Evolutionary conservation across 2,329 filamentous ascomycete species (phyloP).

Genomic region (Chrysoporthe austroafricana): DNA sequence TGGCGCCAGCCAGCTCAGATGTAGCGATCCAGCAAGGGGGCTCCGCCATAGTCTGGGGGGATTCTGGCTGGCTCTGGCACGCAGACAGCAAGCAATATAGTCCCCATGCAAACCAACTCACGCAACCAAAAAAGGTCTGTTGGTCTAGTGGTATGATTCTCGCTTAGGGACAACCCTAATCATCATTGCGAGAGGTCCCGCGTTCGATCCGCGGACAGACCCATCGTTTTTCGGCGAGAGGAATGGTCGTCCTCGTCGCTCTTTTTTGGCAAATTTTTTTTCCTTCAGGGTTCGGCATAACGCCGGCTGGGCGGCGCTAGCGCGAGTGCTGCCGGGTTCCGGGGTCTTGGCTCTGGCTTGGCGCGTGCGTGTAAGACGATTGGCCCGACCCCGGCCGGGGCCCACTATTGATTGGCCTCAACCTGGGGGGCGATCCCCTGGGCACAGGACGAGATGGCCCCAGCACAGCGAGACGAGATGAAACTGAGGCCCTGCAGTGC

Average conservation of each 20-base stretch:
- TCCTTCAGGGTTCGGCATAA: background rate
- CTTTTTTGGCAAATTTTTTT: background rate
- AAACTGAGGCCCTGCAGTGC: too few relatives aligned
- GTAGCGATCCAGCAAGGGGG: background rate
- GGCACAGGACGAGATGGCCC: too few relatives aligned
- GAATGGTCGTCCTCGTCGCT: background rate
- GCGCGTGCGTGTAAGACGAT: conserved; percentile 6
- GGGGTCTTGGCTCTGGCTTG: conserved; percentile 1
- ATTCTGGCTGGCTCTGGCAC: too few relatives aligned
- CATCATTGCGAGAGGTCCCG: conserved; percentile 49
- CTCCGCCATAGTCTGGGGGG: too few relatives aligned
- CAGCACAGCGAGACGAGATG: too few relatives aligned
- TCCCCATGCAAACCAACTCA: too few relatives aligned
- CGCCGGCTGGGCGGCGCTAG: background rate
- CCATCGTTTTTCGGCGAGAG: conserved; percentile 36
- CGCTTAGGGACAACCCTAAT: conserved; percentile 61
- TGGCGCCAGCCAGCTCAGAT: background rate
- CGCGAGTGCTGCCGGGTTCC: background rate
- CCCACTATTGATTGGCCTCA: background rate
- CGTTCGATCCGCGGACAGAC: conserved; percentile 52
- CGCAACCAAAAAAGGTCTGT: conserved; percentile 38
- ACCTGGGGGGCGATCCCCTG: background rate
- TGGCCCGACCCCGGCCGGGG: background rate
- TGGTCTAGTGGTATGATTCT: conserved; percentile 74
- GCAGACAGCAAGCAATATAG: too few relatives aligned